These are phyloP conservation scores for Suillus lakei DNA, from an alignment of 768 basidiomycete genomes.

Conservation along the genomic window DNA sequence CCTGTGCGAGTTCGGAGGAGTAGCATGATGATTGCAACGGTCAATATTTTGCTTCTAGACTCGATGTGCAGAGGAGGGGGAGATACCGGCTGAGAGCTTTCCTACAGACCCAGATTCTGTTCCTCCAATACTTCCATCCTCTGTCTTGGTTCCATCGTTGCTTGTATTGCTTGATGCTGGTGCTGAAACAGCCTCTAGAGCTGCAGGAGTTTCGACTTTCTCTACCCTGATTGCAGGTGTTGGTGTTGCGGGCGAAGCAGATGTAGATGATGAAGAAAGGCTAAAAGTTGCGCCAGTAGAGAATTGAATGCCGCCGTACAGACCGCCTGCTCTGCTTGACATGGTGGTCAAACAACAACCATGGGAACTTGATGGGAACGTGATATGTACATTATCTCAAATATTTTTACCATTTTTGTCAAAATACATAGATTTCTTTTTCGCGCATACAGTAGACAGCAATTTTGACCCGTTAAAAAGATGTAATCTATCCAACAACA, in stretches of 20 bases:
- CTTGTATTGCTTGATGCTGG: slow-evolving; percentile 25
- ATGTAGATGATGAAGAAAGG: slow-evolving; percentile 45
- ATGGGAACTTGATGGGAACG: neutral
- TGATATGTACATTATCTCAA: neutral
- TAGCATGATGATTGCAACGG: slow-evolving; percentile 38
- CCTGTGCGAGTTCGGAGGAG: slow-evolving; percentile 49
- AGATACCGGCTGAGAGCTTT: slow-evolving; percentile 63
- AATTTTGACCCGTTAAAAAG: neutral
- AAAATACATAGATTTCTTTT: slow-evolving; percentile 1
- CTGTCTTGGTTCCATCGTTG: slow-evolving; percentile 27
- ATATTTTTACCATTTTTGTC: neutral
- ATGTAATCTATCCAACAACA: neutral
- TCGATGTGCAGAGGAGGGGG: slow-evolving; percentile 47
- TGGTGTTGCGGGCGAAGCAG: slow-evolving; percentile 32
- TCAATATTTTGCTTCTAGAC: slow-evolving; percentile 41
- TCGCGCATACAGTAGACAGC: neutral
- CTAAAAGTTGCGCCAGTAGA: slow-evolving; percentile 65
- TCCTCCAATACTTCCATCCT: slow-evolving; percentile 28
- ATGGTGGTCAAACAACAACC: slow-evolving; percentile 44
- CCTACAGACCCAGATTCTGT: slow-evolving; percentile 36
- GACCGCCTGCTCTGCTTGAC: slow-evolving; percentile 81
- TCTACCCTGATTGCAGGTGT: slow-evolving; percentile 26
- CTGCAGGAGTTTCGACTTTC: slow-evolving; percentile 21
- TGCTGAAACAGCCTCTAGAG: slow-evolving; percentile 25
- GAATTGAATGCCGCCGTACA: slow-evolving; percentile 89